phyloP scores from a whole-genome alignment of 2,329 filamentous ascomycete species.

The Ramularia endophylla region DNA sequence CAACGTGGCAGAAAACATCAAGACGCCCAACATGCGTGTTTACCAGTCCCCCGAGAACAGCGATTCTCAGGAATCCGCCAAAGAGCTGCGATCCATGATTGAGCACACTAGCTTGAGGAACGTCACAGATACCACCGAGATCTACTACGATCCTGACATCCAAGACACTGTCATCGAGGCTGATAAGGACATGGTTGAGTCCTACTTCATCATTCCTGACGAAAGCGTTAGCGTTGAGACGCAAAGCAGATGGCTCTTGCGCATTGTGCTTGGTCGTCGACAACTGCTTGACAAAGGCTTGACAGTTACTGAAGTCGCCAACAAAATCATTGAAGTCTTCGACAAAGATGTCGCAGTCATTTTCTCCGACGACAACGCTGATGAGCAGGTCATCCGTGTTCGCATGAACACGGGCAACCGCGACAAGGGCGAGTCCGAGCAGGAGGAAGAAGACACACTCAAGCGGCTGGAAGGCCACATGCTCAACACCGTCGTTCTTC shows the following conservation, averaged over 20 bases:
- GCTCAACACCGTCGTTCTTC: constrained; percentile 82
- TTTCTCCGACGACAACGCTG: constrained; percentile 97
- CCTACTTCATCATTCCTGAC: constrained; percentile 91
- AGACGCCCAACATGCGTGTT: constrained; percentile 95
- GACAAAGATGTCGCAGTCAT: constrained; percentile 80
- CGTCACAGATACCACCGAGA: constrained; percentile 86
- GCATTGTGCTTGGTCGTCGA: constrained; percentile 86
- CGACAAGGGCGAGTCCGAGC: constrained; percentile 56
- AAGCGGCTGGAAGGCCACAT: constrained; percentile 90
- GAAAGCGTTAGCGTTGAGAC: constrained; percentile 56
- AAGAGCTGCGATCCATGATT: constrained; percentile 77
- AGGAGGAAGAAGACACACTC: constrained; percentile 85
- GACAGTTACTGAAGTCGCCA: constrained; percentile 83
- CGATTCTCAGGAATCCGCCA: constrained; percentile 71
- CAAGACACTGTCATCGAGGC: constrained; percentile 77
- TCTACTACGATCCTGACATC: constrained; percentile 95
- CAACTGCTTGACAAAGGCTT: constrained; percentile 94
- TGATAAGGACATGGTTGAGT: constrained; percentile 91
- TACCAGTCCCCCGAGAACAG: constrained; percentile 61
- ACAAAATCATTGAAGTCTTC: constrained; percentile 84
- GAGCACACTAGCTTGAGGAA: constrained; percentile 93
- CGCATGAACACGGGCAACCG: constrained; percentile 49
- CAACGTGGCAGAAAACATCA: constrained; percentile 96
- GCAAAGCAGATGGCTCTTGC: constrained; percentile 92
- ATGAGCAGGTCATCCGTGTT: constrained; percentile 89